Percentiles rank a stretch among this genome's conserved stretches.
Conservation (phyloP, 768 basidiomycete genomes). For the Imleria badia region DNA sequence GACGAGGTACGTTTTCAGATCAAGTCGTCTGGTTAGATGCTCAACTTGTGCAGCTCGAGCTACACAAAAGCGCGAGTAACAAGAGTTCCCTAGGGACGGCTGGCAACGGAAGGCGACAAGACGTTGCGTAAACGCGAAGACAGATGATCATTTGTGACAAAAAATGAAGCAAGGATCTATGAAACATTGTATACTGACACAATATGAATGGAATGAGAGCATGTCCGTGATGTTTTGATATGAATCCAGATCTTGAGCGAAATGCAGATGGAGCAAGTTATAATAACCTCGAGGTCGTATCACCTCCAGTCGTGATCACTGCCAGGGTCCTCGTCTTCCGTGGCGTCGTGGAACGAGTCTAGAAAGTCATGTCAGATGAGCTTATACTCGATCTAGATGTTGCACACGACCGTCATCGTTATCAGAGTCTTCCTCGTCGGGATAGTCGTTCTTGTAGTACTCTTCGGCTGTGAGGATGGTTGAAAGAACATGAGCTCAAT, state of each 20-base stretch:
- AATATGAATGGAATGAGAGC: conserved; percentile 5
- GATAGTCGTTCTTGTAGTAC: conserved; percentile 84
- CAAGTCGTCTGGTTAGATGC: neutral
- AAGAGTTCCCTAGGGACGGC: neutral
- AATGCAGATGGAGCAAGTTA: conserved; percentile 13
- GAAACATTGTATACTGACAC: conserved; percentile 20
- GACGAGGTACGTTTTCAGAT: conserved; percentile 19
- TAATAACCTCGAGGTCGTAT: conserved; percentile 5
- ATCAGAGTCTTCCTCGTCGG: conserved; percentile 60
- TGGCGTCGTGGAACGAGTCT: conserved; percentile 61
- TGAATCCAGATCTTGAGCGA: conserved; percentile 19
- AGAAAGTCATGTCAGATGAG: conserved; percentile 1
- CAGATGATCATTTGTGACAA: conserved; percentile 3
- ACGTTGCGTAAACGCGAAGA: neutral
- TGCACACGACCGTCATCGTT: conserved; percentile 40
- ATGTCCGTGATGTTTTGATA: conserved; percentile 21
- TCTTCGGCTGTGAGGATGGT: conserved; percentile 57
- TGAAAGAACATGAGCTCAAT: neutral
- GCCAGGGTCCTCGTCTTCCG: conserved; percentile 47
- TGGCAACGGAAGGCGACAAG: neutral
- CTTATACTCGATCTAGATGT: neutral
- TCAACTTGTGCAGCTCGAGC: conserved; percentile 20
- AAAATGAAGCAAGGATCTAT: conserved; percentile 1
- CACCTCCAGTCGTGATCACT: conserved; percentile 36
- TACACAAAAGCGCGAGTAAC: conserved; percentile 19